These are phyloP conservation scores for Marasmius fiardii DNA, from an alignment of 1,284 basidiomycete species.

Conservation along the genomic window DNA sequence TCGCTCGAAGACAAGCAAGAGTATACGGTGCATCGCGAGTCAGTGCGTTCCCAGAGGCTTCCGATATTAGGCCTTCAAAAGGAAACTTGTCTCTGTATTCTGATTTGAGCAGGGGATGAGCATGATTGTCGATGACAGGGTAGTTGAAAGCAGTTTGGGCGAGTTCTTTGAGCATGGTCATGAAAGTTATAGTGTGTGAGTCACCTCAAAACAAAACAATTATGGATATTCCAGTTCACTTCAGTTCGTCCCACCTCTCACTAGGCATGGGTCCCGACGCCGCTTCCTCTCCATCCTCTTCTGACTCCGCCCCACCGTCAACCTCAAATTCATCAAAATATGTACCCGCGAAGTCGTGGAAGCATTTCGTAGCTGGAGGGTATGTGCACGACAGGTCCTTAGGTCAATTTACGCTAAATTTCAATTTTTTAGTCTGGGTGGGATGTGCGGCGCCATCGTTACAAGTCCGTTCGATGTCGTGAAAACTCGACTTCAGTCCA, in stretches of 20 bases:
- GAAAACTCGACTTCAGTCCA: constrained; percentile 95
- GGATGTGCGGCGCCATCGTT: constrained; percentile 96
- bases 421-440: constrained; percentile 67
- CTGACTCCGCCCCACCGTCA: not conserved
- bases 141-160: constrained; percentile 27
- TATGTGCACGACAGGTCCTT: constrained; percentile 35
- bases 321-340: not conserved
- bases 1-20: constrained; percentile 56
- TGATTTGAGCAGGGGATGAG: constrained; percentile 61
- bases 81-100: constrained; percentile 42
- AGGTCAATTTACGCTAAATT: constrained; percentile 7
- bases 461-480: constrained; percentile 98
- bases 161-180: constrained; percentile 13
- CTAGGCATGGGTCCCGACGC: not conserved
- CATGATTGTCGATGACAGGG: constrained; percentile 71
- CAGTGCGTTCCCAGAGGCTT: constrained; percentile 53
- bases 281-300: not conserved
- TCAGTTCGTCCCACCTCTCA: not conserved
- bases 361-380: constrained; percentile 86
- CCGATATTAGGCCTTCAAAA: constrained; percentile 63
- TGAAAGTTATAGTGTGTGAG: not conserved
- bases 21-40: constrained; percentile 50
- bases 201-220: not conserved
- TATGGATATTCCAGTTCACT: not conserved
- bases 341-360: constrained; percentile 76